Evolutionary conservation across 2,329 filamentous ascomycete genomes (phyloP).

Genomic region (Apiospora kogelbergensis): DNA sequence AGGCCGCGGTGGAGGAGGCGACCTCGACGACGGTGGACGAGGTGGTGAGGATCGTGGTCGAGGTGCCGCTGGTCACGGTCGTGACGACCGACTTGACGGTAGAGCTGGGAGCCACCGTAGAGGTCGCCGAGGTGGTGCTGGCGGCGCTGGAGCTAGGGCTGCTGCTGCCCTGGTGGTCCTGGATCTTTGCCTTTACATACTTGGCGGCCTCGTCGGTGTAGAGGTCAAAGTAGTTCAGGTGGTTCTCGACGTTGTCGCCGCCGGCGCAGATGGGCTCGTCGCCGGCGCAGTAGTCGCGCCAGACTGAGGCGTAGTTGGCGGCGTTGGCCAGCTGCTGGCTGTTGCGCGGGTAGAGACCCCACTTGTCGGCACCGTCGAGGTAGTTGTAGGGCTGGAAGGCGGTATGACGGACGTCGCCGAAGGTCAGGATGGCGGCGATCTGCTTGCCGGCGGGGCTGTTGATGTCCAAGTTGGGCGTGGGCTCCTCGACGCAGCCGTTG

Average conservation of each 20-base stretch:
- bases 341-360: conserved; percentile 31
- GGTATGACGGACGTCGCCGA: conserved; percentile 36
- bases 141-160: neutral
- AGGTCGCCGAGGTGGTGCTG: neutral
- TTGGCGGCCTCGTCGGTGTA: conserved; percentile 24
- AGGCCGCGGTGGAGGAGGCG: neutral
- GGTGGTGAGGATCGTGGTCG: neutral
- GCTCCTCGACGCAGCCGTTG: conserved; percentile 27
- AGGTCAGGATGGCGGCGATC: conserved; percentile 34
- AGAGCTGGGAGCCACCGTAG: neutral
- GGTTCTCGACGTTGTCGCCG: conserved; percentile 31
- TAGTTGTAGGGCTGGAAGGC: conserved; percentile 35
- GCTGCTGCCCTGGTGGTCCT: neutral
- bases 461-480: conserved; percentile 26
- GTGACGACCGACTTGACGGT: neutral
- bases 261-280: conserved; percentile 41
- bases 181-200: conserved; percentile 11
- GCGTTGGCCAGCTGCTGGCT: conserved; percentile 29
- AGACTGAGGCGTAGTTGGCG: conserved; percentile 24
- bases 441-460: conserved; percentile 30
- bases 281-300: conserved; percentile 35
- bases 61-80: neutral
- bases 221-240: conserved; percentile 38
- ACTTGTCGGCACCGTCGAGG: conserved; percentile 24
- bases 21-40: neutral